Conservation (phyloP, 805 yeast species). For the Metschnikowia bowlesiae region DNA sequence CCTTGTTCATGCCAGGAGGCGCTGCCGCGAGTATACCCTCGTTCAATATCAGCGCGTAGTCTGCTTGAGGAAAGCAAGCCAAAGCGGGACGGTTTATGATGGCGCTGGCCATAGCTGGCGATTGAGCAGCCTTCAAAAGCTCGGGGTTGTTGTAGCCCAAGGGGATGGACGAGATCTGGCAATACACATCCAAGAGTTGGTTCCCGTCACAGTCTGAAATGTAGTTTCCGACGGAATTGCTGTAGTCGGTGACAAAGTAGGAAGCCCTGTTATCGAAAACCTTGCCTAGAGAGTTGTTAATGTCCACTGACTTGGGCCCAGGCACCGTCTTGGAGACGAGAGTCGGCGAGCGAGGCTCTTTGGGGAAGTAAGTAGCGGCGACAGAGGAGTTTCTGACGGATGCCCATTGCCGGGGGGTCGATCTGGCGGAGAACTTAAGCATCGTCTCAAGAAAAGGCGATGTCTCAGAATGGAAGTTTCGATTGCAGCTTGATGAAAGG, state of each 20-base stretch:
- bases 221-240: slow-evolving; percentile 37
- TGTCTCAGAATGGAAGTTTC: background rate
- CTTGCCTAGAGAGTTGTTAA: slow-evolving; percentile 32
- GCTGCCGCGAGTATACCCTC: slow-evolving; percentile 58
- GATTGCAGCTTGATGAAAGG: background rate
- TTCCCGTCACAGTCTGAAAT: slow-evolving; percentile 42
- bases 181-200: slow-evolving; percentile 36
- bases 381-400: slow-evolving; percentile 12
- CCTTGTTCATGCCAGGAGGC: slow-evolving; percentile 54
- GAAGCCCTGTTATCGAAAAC: slow-evolving; percentile 42
- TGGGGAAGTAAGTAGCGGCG: slow-evolving; percentile 31
- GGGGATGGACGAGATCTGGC: slow-evolving; percentile 42
- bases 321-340: slow-evolving; percentile 30
- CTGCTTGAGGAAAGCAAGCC: slow-evolving; percentile 60
- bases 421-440: background rate
- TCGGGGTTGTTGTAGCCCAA: slow-evolving; percentile 43
- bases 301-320: slow-evolving; percentile 31
- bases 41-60: slow-evolving; percentile 45
- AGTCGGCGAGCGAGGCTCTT: slow-evolving; percentile 32
- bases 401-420: background rate
- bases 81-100: slow-evolving; percentile 41
- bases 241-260: slow-evolving; percentile 39
- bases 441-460: background rate
- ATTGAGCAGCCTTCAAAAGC: slow-evolving; percentile 32
- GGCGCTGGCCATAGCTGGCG: slow-evolving; percentile 40